These are phyloP conservation scores for Colletotrichum neosansevieriae DNA, from an alignment of 2,329 filamentous ascomycete genomes.

Conservation along the genomic window DNA sequence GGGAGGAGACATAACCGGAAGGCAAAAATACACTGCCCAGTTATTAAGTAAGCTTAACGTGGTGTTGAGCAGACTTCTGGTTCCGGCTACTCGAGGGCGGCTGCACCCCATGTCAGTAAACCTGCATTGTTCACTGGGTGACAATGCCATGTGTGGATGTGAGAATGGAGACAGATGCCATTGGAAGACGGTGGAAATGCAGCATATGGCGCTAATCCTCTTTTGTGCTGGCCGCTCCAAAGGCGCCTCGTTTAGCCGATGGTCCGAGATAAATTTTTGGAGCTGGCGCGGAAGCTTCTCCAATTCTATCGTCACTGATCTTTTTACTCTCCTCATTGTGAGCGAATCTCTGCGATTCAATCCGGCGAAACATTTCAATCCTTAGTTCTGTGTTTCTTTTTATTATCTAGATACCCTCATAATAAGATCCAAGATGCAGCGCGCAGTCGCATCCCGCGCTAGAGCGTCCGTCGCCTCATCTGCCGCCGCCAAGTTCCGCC, in stretches of 20 bases:
- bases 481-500: constrained; percentile 73
- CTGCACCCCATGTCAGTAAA: too few relatives aligned
- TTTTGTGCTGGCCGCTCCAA: constrained; percentile 47
- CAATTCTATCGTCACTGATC: constrained; percentile 38
- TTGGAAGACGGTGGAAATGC: constrained; percentile 54
- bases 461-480: constrained; percentile 84
- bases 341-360: constrained; percentile 45
- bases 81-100: neutral
- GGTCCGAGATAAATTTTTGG: constrained; percentile 57
- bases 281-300: constrained; percentile 41
- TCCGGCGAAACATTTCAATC: constrained; percentile 45
- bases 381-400: constrained; percentile 47
- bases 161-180: constrained; percentile 45
- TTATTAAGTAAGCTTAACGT: constrained; percentile 1
- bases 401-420: constrained; percentile 47
- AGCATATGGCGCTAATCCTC: constrained; percentile 45
- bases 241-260: constrained; percentile 56
- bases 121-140: neutral
- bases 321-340: constrained; percentile 46
- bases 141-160: constrained; percentile 39
- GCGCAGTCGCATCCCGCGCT: constrained; percentile 85
- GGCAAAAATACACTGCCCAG: neutral
- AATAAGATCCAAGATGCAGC: constrained; percentile 80
- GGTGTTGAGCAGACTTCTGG: neutral
- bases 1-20: neutral